Conservation (phyloP, 306 rosid species). For the Quercus bicolor region DNA sequence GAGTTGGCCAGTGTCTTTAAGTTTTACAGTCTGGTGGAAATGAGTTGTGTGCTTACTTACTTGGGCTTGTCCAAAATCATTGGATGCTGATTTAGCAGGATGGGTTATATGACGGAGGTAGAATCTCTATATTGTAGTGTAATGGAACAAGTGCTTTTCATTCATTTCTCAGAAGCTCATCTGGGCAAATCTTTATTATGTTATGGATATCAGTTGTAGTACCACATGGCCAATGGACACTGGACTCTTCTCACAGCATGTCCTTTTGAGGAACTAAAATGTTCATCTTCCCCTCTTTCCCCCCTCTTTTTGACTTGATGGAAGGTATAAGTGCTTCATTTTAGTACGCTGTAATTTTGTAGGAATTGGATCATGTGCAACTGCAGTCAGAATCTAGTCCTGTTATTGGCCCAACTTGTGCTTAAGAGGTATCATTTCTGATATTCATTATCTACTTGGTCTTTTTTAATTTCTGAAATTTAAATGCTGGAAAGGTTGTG, state of each 20-base stretch:
- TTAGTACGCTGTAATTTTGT: conserved; percentile 24
- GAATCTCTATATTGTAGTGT: not conserved
- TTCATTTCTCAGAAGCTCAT: not conserved
- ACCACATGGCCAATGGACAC: not conserved
- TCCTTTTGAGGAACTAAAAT: not conserved
- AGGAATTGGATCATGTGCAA: conserved; percentile 49
- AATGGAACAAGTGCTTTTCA: not conserved
- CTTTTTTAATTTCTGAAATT: conserved; percentile 1
- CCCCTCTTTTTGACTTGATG: not conserved
- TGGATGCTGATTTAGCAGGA: not conserved
- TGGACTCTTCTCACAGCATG: not conserved
- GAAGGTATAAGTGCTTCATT: not conserved
- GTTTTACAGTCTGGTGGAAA: not conserved
- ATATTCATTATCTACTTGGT: conserved; percentile 8
- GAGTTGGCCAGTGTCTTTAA: not conserved
- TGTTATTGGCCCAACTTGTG: conserved; percentile 41
- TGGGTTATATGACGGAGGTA: not conserved
- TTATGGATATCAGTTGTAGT: not conserved
- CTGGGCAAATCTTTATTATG: not conserved
- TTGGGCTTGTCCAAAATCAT: not conserved
- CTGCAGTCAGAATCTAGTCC: conserved; percentile 43
- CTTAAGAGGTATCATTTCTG: conserved; percentile 27
- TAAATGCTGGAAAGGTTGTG: not conserved
- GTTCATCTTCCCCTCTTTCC: not conserved
- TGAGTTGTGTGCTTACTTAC: not conserved